Base-by-base conservation (phyloP, 1,284 basidiomycete species). In the Austroboletus novae-zelandiae region DNA sequence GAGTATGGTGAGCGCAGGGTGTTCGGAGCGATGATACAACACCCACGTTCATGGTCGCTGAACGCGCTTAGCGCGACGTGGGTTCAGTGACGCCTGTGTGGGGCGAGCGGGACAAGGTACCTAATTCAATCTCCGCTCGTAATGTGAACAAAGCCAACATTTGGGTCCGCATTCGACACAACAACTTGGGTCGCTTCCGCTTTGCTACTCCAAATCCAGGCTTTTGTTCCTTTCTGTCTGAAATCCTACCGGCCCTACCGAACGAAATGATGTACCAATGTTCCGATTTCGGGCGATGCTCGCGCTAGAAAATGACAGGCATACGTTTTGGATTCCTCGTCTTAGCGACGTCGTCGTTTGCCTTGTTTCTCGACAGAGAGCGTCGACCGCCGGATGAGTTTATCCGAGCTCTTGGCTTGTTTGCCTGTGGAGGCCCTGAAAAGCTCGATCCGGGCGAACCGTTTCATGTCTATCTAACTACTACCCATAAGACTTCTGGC, bases 61-160 rank as follows among this genome's bases (percentile, higher is more conserved):
- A 51, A 57, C 64, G 64, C 61, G 64, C 61, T 48, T 31, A 52
- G 62, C 61, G 61, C 62, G 62, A 52, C 45, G 48, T 25, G 37
- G 52, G 52, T 58, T 41, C 36, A 56, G 55, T 64, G 59, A 67
- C 65, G 63, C 65, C 37, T 55, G 65, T 57, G 52, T 66, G 59
- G 59, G 62, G 55, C 51, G 61, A 64, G 62, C 62, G 62, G 62
- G 65, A 64, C 57, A 43, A 67, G 61, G 55, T 66, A 15, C 51
- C 54, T 46, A 48, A 54, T 73, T 72, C 55, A 53, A 65, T 61
- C 71, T 72, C 71, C 71, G 71, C 59, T 29, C 45, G 56, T 61
- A 65, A 60, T 36, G 18, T n/a, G 40, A 14, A 47, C 43, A 43
- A 37, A 43, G 41, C 31, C 9, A 43, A 42, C 25, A 15, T 31